Conservation (phyloP, 352 stramenopile genomes). For the Phytopythium oedochilum region DNA sequence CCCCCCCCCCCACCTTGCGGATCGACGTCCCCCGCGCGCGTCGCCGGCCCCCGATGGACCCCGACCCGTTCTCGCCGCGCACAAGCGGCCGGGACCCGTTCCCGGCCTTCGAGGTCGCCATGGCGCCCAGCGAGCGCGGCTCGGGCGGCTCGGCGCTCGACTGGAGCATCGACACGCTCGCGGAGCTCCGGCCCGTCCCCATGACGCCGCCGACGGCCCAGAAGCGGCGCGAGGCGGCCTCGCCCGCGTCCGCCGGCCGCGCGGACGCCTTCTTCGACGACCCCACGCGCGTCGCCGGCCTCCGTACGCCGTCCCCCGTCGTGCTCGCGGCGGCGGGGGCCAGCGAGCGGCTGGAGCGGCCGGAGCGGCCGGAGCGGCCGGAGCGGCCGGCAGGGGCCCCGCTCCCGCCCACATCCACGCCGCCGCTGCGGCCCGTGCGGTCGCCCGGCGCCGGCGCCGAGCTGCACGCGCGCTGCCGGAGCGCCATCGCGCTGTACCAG, state of each 20-base stretch:
- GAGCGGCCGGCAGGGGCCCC: no score
- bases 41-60: not conserved
- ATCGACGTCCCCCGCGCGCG: not conserved
- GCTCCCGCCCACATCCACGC: not conserved
- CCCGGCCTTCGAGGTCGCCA: constrained; percentile 36
- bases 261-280: constrained; percentile 1
- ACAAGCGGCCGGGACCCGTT: constrained; percentile 40
- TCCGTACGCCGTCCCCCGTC: not conserved
- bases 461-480: constrained; percentile 36
- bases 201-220: constrained; percentile 50
- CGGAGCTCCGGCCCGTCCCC: constrained; percentile 41
- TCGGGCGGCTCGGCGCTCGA: constrained; percentile 18
- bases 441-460: constrained; percentile 10
- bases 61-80: constrained; percentile 40
- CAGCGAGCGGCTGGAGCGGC: no score
- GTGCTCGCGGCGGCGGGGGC: not conserved
- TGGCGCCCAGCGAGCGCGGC: constrained; percentile 11
- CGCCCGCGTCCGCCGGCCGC: not conserved
- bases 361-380: no score
- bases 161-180: constrained; percentile 72
- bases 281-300: not conserved
- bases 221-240: constrained; percentile 6
- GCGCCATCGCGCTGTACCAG: constrained; percentile 35
- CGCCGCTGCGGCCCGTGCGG: not conserved
- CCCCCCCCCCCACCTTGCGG: not conserved